Base-by-base conservation (phyloP, 2,329 filamentous ascomycete species). In the Diaporthe ampelina region DNA sequence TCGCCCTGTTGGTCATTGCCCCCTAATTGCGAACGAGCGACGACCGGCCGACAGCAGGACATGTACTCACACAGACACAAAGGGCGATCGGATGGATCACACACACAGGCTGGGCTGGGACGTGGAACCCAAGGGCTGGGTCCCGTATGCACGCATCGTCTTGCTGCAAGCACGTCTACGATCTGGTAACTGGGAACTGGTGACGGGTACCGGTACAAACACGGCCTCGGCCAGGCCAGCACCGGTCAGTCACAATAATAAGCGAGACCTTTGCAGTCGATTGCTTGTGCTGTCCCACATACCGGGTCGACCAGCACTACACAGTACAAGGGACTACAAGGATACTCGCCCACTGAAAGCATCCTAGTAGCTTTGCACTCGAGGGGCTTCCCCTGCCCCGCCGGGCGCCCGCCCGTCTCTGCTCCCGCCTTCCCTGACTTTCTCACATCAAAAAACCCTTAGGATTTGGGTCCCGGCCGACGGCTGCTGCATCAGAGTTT, bases 41-140 rank as follows among this genome's bases (percentile, higher is more conserved):
- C 21, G 56, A 24, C 56, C 57, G 69, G 69, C 63, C 29, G 63
- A 67, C 63, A 54, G 63, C 63, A 68, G 48, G 48, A 68, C 63
- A 37, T 54, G 48, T 68, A 54, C 45, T 19, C 40, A 43, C 40
- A 43, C 13, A 19, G 13, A 54, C 63, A 65, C 43, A 68, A 67
- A 67, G 63, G 45, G 45, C 63, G 32, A 67, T 67, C 63, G 29
- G 45, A 67, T 52, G 58, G 57, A 43, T 43, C 57, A 61, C 43
- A 61, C 61, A 50, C 29, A 65, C 35, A 13, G 32, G 61, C 61
- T 65, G 43, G 43, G 61, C 26, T 65, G 61, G 61, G 63, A 67
- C 45, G 63, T 67, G 63, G 63, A 40, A 68, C 63, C 63, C 32
- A 40, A 40, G 63, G 9, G 45, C 63, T 68, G 63, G 63, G 48